Percentiles rank a stretch among this genome's conserved stretches.
These are phyloP conservation scores for Echites panduratus DNA, from an alignment of 257 asterid genomes.

Conservation along the genomic window DNA sequence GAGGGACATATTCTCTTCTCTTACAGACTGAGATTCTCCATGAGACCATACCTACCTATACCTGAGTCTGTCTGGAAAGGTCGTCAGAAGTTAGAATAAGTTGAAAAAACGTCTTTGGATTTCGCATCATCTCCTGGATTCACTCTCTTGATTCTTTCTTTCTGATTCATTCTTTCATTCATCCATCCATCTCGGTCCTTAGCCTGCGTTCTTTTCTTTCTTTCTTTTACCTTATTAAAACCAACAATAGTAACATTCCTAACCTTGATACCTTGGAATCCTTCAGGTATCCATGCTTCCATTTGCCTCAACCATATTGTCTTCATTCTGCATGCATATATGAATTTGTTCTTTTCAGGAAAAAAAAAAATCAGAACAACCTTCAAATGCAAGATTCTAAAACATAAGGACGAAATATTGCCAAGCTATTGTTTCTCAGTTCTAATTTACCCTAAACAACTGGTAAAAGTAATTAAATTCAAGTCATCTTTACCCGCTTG, in stretches of 20 bases:
- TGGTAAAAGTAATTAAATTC: too few species aligned
- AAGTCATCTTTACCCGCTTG: too few species aligned
- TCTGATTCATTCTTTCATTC: not conserved
- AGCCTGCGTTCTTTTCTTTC: too few species aligned
- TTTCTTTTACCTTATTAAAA: not conserved
- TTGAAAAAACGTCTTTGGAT: not conserved
- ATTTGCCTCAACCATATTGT: not conserved
- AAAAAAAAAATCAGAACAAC: too few species aligned
- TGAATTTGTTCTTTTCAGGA: too few species aligned
- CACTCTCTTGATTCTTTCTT: not conserved
- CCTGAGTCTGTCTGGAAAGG: not conserved
- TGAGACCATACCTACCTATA: not conserved
- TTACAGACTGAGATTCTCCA: slow-evolving; percentile 9
- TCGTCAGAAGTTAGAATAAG: not conserved
- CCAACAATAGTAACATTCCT: not conserved
- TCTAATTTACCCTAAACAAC: not conserved
- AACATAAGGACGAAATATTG: too few species aligned
- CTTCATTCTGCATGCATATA: not conserved
- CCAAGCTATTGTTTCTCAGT: not conserved
- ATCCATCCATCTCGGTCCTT: not conserved
- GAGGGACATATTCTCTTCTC: slow-evolving; percentile 4
- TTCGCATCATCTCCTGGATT: not conserved
- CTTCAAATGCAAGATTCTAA: too few species aligned
- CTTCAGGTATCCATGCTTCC: not conserved
- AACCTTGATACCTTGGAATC: too few species aligned